Percentiles rank a stretch among this genome's conserved stretches.
Conservation (phyloP, 2,329 filamentous ascomycete genomes). For the Epichloe scottii region DNA sequence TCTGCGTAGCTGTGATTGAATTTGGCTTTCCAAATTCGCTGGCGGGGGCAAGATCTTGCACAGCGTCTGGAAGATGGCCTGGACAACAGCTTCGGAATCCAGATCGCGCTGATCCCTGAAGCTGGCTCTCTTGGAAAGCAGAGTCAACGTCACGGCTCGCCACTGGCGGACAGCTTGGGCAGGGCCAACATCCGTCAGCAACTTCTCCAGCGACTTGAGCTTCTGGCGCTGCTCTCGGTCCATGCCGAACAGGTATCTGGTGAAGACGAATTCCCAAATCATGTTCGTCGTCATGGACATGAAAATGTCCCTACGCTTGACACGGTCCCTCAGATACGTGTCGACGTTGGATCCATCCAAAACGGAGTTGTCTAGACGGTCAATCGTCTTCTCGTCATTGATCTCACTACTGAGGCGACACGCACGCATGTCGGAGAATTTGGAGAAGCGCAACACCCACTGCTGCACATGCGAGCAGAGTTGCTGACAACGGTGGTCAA, state of each 20-base stretch:
- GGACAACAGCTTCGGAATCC: constrained; percentile 91
- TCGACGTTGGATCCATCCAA: constrained; percentile 92
- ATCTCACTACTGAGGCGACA: constrained; percentile 77
- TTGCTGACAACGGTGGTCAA: constrained; percentile 85
- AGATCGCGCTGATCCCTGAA: constrained; percentile 74
- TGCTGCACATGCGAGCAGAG: constrained; percentile 93
- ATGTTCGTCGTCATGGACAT: constrained; percentile 99
- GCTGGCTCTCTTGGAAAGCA: constrained; percentile 67
- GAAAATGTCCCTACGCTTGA: constrained; percentile 83
- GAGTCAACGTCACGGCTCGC: constrained; percentile 87
- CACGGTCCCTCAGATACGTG: constrained; percentile 72
- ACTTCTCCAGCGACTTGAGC: constrained; percentile 90
- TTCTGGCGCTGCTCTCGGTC: constrained; percentile 96
- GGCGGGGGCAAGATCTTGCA: constrained; percentile 80
- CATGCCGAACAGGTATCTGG: constrained; percentile 96
- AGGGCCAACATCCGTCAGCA: constrained; percentile 77
- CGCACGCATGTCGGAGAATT: constrained; percentile 85
- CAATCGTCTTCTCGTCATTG: constrained; percentile 83
- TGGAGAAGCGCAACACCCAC: constrained; percentile 96
- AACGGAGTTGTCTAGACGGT: constrained; percentile 86
- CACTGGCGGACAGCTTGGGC: constrained; percentile 85
- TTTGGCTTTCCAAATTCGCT: constrained; percentile 63
- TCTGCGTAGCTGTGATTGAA: constrained; percentile 72
- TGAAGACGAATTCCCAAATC: constrained; percentile 99
- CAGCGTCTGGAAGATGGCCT: constrained; percentile 70